These are phyloP conservation scores for Leccinum disarticulatum DNA, from an alignment of 768 basidiomycete species.

Conservation along the genomic window DNA sequence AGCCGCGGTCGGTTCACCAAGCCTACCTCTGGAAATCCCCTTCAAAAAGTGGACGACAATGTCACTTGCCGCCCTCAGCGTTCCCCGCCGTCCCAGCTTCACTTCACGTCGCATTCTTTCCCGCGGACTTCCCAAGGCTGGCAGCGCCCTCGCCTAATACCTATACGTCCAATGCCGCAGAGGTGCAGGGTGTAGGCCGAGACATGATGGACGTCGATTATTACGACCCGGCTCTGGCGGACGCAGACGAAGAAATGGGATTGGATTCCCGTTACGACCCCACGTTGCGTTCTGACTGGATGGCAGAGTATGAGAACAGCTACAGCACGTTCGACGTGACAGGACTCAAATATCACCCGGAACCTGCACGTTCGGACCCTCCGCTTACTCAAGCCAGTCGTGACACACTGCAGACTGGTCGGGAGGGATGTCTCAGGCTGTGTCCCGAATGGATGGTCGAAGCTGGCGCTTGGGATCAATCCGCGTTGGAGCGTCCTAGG, in stretches of 20 bases:
- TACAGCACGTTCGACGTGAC: conserved; percentile 3
- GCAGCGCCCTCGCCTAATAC: no score
- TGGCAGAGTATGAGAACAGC: conserved; percentile 13
- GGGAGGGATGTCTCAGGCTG: conserved; percentile 19
- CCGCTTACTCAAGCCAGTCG: neutral
- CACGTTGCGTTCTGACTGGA: conserved; percentile 10
- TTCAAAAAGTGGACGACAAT: neutral
- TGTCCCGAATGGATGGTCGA: conserved; percentile 28
- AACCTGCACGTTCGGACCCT: neutral
- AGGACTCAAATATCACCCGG: neutral
- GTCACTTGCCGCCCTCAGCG: neutral
- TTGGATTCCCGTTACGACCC: conserved; percentile 9
- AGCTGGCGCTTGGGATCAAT: conserved; percentile 11
- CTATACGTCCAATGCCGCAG: neutral
- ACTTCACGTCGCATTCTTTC: neutral
- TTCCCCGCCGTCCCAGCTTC: neutral
- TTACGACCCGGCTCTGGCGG: neutral
- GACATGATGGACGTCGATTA: neutral
- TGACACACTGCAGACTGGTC: neutral
- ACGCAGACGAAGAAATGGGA: conserved; percentile 6
- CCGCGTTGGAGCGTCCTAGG: neutral
- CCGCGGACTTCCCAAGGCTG: neutral
- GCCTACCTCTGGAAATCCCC: neutral
- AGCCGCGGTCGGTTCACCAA: neutral
- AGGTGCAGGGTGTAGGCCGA: neutral